A percentile compares a stretch with the other conserved stretches of the same genome.
Evolutionary conservation across 306 rosid species (phyloP).

Genomic region (Cucurbita moschata): DNA sequence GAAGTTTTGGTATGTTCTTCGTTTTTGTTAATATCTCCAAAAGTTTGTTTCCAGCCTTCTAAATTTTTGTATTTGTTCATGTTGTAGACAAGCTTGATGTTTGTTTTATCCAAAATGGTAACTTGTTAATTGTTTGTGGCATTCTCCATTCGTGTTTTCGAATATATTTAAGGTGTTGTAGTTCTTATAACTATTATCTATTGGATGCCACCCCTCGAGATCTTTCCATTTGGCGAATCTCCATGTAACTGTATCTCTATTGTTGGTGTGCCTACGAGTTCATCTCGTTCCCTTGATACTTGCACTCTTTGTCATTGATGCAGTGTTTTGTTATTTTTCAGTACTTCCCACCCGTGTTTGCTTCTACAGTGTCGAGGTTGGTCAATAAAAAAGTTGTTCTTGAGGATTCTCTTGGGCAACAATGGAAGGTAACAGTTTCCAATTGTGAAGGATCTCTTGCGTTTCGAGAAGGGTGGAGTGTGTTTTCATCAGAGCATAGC

Average conservation of each 20-base stretch:
- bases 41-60: background rate
- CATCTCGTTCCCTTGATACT: background rate
- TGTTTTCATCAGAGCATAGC: slow-evolving; percentile 30
- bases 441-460: slow-evolving; percentile 24
- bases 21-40: background rate
- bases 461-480: slow-evolving; percentile 50
- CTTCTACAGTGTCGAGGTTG: slow-evolving; percentile 18
- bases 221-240: background rate
- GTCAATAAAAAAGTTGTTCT: slow-evolving; percentile 23
- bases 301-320: too few relatives aligned
- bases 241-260: background rate
- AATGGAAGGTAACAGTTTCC: slow-evolving; percentile 31
- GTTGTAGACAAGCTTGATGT: background rate
- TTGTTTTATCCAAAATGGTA: background rate
- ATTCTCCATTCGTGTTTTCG: background rate
- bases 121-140: background rate
- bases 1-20: slow-evolving; percentile 24
- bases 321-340: slow-evolving; percentile 9
- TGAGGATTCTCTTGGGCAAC: slow-evolving; percentile 34
- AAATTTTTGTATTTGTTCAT: background rate
- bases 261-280: background rate
- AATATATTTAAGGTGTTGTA: background rate
- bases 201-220: background rate
- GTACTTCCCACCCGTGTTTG: slow-evolving; percentile 51
- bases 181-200: background rate